Conservation (phyloP, 208 protist genomes). For the Giardia duodenalis region DNA sequence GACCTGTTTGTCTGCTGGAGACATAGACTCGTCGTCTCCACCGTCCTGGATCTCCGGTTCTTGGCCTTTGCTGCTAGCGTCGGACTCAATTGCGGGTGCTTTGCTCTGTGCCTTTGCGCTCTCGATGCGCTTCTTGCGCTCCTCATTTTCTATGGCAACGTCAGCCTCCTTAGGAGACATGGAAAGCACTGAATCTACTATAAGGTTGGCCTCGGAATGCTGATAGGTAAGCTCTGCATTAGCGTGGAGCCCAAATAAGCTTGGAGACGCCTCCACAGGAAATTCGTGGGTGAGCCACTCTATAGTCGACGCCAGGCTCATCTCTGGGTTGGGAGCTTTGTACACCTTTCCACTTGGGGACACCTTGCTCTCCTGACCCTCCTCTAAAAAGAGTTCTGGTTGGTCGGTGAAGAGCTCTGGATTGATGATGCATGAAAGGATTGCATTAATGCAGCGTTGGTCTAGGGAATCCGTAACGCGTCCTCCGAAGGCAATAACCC, state of each 20-base stretch:
- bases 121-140: too few species aligned
- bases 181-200: conserved; percentile 73
- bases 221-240: conserved; percentile 86
- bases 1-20: background rate
- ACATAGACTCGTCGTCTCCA: background rate
- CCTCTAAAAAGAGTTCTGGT: background rate
- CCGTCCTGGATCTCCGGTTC: background rate
- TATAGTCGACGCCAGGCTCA: background rate
- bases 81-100: too few species aligned
- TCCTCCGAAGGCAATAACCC: conserved; percentile 88
- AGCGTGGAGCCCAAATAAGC: conserved; percentile 80
- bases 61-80: background rate
- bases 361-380: conserved; percentile 63
- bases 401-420: background rate
- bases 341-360: background rate
- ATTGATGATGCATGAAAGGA: background rate
- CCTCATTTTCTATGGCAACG: conserved; percentile 40
- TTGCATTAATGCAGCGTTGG: conserved; percentile 51
- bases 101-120: too few species aligned
- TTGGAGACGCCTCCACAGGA: conserved; percentile 47
- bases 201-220: conserved; percentile 65
- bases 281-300: conserved; percentile 49
- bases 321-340: conserved; percentile 62
- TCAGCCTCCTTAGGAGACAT: conserved; percentile 68
- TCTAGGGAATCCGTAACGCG: conserved; percentile 89